Base-by-base conservation (phyloP, 1,284 basidiomycete species). In the Boletellus deceptivus region DNA sequence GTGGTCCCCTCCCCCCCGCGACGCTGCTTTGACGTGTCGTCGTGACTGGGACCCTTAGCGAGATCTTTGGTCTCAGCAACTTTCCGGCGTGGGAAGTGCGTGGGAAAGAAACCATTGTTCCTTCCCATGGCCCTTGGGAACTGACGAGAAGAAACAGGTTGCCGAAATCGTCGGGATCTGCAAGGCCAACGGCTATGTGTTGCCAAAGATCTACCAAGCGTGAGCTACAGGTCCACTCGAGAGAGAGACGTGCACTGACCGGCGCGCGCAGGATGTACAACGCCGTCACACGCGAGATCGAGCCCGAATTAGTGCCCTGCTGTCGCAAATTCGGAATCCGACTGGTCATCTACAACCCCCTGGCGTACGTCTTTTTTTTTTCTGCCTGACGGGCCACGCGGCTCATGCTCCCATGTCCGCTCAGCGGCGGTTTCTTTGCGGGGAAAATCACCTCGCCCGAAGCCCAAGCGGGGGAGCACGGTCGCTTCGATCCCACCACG, bases 271-370 rank as follows among this genome's bases (percentile, higher is more conserved):
- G 75, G 13, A 77, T 78, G 72, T 80, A 80, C 61, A 80, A 80
- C 49, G 74, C 77, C 1, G 68, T 80, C 52, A 78, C 76, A 2
- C 74, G 80, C 8, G 72, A 71, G 37, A 77, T 79, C 43, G 79
- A 84, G 55, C 53, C 76, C 1, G 80, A 83, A 62, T 71, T 83
- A 20, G 65, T 81, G n/a, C 78, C 78, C 2, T 80, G 79, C 64
- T 71, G 73, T 53, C 73, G 80, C 47, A 81, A 82, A 59, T 79
- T 72, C 61, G 78, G 76, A 18, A 61, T 85, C 44, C 65, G 78
- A 24, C 67, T 82, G 46, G 79, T 82, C 17, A 68, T 77, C 31
- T 72, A 72, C 43, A 68, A 65, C 43, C 70, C 67, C 34, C 56
- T 69, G 4, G 71, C 68, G 69, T 70, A 49, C 34, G 67, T 55